Evolutionary conservation across 306 rosid species (phyloP).

Genomic region (Sicyos baderoa): DNA sequence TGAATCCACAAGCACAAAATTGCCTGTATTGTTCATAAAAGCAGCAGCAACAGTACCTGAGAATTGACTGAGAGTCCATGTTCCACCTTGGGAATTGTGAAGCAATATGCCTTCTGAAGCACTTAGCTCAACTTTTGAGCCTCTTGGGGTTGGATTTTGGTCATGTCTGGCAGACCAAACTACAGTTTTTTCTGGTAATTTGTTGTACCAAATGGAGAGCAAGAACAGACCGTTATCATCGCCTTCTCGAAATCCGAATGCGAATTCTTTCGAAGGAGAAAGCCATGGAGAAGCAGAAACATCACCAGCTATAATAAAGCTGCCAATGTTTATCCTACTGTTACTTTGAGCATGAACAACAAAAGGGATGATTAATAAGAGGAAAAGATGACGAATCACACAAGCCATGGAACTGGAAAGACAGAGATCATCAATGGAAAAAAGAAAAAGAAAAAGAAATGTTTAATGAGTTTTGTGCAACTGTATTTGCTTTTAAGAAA

Average conservation of each 20-base stretch:
- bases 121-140: conserved; percentile 8
- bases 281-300: conserved; percentile 1
- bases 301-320: conserved; percentile 1
- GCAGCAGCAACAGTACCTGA: conserved; percentile 17
- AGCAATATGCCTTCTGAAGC: conserved; percentile 14
- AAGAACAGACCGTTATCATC: conserved; percentile 16
- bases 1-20: conserved; percentile 13
- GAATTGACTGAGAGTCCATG: not conserved
- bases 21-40: conserved; percentile 25
- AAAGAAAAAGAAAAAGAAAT: too few species aligned
- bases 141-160: not conserved
- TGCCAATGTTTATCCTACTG: not conserved
- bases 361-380: not conserved
- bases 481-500: too few species aligned
- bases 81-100: not conserved
- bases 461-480: not conserved
- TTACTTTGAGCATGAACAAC: conserved; percentile 3
- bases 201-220: conserved; percentile 46
- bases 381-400: not conserved
- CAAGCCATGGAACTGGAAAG: not conserved
- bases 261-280: conserved; percentile 35
- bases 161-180: conserved; percentile 33
- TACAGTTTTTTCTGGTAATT: conserved; percentile 31
- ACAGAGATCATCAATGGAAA: not conserved
- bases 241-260: conserved; percentile 39